A percentile compares a stretch with the other conserved stretches of the same genome.
phyloP scores from a whole-genome alignment of 306 rosid genomes.

The Cicer judaicum region DNA sequence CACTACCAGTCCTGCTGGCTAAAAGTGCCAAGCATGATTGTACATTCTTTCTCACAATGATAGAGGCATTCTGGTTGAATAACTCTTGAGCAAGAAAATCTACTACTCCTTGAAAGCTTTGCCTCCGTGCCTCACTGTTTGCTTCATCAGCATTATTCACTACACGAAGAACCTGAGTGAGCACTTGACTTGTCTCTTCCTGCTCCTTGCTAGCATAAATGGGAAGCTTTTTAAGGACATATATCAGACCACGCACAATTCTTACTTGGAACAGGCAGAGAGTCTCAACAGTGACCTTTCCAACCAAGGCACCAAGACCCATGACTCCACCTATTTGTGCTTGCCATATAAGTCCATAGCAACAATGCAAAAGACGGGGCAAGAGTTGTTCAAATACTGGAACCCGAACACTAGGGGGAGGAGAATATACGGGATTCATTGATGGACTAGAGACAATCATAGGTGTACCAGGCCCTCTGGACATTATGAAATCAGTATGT shows the following conservation, averaged over 20 bases:
- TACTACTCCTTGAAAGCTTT: constrained; percentile 93
- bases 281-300: constrained; percentile 96
- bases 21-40: constrained; percentile 94
- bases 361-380: constrained; percentile 97
- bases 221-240: constrained; percentile 96
- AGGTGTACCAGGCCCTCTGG: constrained; percentile 96
- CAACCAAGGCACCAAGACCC: constrained; percentile 99
- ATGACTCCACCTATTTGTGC: constrained; percentile 98
- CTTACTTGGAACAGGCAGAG: constrained; percentile 88
- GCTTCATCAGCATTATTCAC: constrained; percentile 99
- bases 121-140: constrained; percentile 89
- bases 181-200: constrained; percentile 99
- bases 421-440: constrained; percentile 94
- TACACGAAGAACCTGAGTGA: constrained; percentile 97
- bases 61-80: constrained; percentile 91
- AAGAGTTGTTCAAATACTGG: constrained; percentile 93
- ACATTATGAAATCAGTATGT: constrained; percentile 84
- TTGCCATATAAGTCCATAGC: constrained; percentile 98
- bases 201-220: constrained; percentile 95
- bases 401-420: constrained; percentile 97
- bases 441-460: constrained; percentile 99
- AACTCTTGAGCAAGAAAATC: constrained; percentile 92
- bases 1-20: constrained; percentile 99
- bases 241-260: constrained; percentile 87
- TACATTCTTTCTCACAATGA: constrained; percentile 93